These are phyloP conservation scores for Blastobotrys parvus DNA, from an alignment of 805 yeast species.

Conservation along the genomic window DNA sequence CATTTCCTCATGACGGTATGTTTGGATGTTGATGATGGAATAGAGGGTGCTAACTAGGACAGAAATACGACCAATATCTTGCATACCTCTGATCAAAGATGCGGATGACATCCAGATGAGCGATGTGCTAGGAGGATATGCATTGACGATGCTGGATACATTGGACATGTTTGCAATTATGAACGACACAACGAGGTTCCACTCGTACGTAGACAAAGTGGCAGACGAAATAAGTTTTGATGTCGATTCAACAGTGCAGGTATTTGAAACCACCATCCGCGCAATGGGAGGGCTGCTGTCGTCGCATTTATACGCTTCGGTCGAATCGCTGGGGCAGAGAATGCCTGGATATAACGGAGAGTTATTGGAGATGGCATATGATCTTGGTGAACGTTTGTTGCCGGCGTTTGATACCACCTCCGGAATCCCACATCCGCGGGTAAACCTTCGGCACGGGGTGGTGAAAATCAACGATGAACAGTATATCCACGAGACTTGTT, in stretches of 20 bases:
- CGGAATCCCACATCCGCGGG: slow-evolving; percentile 72
- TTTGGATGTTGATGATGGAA: too few relatives aligned
- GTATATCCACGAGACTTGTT: slow-evolving; percentile 54
- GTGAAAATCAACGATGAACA: slow-evolving; percentile 14
- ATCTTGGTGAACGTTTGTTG: slow-evolving; percentile 61
- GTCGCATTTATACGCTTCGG: slow-evolving; percentile 63
- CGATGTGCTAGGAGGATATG: slow-evolving; percentile 79
- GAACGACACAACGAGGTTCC: slow-evolving; percentile 52
- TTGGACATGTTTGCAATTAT: slow-evolving; percentile 71
- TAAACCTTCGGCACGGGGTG: slow-evolving; percentile 54
- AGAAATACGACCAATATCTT: slow-evolving; percentile 61
- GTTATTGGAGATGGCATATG: slow-evolving; percentile 61
- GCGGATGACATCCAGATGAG: slow-evolving; percentile 51
- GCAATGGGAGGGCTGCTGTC: slow-evolving; percentile 75
- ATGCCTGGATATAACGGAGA: slow-evolving; percentile 56
- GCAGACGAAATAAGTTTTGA: slow-evolving; percentile 40
- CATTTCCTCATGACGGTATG: slow-evolving; percentile 61
- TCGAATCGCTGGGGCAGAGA: slow-evolving; percentile 36
- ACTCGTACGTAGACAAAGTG: slow-evolving; percentile 36
- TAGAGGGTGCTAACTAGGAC: background rate
- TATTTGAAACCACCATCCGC: slow-evolving; percentile 79
- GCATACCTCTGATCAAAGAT: slow-evolving; percentile 51
- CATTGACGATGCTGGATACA: slow-evolving; percentile 71
- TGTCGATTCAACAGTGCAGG: slow-evolving; percentile 68
- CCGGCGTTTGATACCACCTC: slow-evolving; percentile 59